These are phyloP conservation scores for Penicillium cinerascens DNA, from an alignment of 495 filamentous ascomycete species.

Conservation along the genomic window DNA sequence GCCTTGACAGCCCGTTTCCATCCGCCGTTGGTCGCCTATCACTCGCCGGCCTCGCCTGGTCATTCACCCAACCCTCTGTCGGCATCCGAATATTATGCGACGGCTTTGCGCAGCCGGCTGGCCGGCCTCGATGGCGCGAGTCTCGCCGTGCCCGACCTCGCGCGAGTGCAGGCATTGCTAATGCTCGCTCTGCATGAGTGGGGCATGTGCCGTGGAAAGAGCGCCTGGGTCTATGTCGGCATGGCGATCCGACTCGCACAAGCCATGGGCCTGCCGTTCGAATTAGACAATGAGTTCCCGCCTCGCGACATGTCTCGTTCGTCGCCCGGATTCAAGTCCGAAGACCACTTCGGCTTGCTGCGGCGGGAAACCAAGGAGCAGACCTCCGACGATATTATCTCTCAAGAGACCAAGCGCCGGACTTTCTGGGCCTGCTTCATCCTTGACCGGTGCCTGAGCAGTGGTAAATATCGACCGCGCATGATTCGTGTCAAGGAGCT, in stretches of 20 bases:
- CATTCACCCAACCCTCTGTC: slow-evolving; percentile 56
- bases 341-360: slow-evolving; percentile 43
- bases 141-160: slow-evolving; percentile 57
- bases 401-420: slow-evolving; percentile 72
- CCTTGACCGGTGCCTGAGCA: slow-evolving; percentile 74
- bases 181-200: slow-evolving; percentile 86
- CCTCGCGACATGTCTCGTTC: slow-evolving; percentile 37
- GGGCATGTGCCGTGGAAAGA: slow-evolving; percentile 72
- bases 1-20: slow-evolving; percentile 79
- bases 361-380: slow-evolving; percentile 37
- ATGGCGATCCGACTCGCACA: slow-evolving; percentile 73
- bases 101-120: slow-evolving; percentile 63
- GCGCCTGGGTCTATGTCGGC: slow-evolving; percentile 76
- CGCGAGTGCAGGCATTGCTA: slow-evolving; percentile 70
- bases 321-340: slow-evolving; percentile 38
- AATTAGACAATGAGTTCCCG: slow-evolving; percentile 47
- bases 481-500: slow-evolving; percentile 67
- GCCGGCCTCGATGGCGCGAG: slow-evolving; percentile 50
- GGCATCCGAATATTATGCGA: slow-evolving; percentile 78
- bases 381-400: slow-evolving; percentile 56
- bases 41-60: slow-evolving; percentile 47
- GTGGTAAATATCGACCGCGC: slow-evolving; percentile 68
- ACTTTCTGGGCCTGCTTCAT: slow-evolving; percentile 87
- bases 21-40: slow-evolving; percentile 61
- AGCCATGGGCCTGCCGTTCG: slow-evolving; percentile 65